These are phyloP conservation scores for Citrullus colocynthis DNA, from an alignment of 306 rosid genomes.

Conservation along the genomic window DNA sequence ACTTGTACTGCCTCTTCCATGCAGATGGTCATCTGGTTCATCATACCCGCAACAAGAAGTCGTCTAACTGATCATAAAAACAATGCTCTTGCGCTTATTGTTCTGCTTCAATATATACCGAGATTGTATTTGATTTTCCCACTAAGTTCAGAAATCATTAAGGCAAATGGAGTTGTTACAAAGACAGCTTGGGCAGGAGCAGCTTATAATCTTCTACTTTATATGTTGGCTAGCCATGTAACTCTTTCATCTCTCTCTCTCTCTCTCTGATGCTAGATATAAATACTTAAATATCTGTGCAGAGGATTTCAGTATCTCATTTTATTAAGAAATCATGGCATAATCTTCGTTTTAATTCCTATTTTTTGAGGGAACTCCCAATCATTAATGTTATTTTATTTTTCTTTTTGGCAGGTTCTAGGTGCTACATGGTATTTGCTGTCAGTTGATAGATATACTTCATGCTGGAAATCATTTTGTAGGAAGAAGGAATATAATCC, in stretches of 20 bases:
- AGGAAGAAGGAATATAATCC: slow-evolving; percentile 41
- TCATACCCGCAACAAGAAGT: slow-evolving; percentile 78
- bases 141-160: slow-evolving; percentile 69
- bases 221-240: slow-evolving; percentile 98
- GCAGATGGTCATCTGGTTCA: slow-evolving; percentile 92
- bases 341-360: background rate
- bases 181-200: slow-evolving; percentile 99
- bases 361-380: background rate
- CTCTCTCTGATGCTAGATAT: background rate
- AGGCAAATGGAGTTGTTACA: slow-evolving; percentile 97
- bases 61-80: slow-evolving; percentile 58
- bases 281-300: background rate
- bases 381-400: slow-evolving; percentile 1
- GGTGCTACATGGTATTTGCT: slow-evolving; percentile 98
- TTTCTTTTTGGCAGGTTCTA: slow-evolving; percentile 46
- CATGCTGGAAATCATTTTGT: slow-evolving; percentile 82
- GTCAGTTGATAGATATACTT: slow-evolving; percentile 72
- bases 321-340: background rate
- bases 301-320: background rate
- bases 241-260: slow-evolving; percentile 17
- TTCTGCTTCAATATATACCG: slow-evolving; percentile 84
- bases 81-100: slow-evolving; percentile 94
- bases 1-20: slow-evolving; percentile 18
- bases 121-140: slow-evolving; percentile 95
- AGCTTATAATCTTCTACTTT: slow-evolving; percentile 82